Percentiles rank a stretch among this genome's conserved stretches.
Conservation (phyloP, 257 asterid species). For the Jaltomata sinuosa region DNA sequence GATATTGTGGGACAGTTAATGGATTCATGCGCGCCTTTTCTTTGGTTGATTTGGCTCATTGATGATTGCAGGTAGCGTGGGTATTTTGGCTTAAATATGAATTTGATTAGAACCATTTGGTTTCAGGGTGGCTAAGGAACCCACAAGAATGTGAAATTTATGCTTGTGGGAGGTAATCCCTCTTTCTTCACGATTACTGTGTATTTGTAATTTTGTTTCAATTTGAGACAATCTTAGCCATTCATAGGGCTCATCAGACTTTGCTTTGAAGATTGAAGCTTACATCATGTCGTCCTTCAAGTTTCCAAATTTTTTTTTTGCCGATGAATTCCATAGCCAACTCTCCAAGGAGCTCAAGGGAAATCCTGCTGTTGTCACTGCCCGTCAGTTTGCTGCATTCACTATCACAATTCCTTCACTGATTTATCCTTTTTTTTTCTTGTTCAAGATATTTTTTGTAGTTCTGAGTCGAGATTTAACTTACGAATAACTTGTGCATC, state of each 20-base stretch:
- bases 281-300: background rate
- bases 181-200: background rate
- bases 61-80: no score
- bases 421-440: background rate
- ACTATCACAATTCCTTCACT: no score
- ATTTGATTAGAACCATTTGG: no score
- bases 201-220: background rate
- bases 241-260: background rate
- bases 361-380: background rate
- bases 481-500: background rate
- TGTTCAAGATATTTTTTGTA: background rate
- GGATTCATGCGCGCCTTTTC: no score
- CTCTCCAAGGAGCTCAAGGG: background rate
- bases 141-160: no score
- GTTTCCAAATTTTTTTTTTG: background rate
- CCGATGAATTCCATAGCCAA: background rate
- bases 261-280: background rate
- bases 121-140: no score
- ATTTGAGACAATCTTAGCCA: background rate
- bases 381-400: background rate
- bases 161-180: no score
- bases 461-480: background rate
- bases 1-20: no score
- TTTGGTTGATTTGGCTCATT: no score
- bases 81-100: no score